phyloP scores from a whole-genome alignment of 441 rosid genomes.

The Syzygium syzygioides region DNA sequence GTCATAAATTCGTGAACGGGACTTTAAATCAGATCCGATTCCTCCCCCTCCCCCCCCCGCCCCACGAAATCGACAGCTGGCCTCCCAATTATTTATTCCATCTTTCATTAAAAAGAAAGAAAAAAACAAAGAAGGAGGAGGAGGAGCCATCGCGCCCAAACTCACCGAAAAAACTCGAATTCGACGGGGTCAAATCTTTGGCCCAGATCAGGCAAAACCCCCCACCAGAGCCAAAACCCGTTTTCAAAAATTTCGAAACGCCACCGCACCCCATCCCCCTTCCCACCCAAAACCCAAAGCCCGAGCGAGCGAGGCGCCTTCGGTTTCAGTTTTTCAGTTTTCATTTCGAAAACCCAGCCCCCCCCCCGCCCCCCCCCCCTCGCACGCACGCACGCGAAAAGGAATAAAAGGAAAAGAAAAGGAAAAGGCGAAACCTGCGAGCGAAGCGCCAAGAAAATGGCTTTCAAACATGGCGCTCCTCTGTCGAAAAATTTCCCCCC shows the following conservation, averaged over 20 bases:
- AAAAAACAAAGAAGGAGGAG: background rate
- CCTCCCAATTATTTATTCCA: background rate
- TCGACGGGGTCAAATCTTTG: background rate
- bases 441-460: background rate
- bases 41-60: background rate
- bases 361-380: too few relatives aligned
- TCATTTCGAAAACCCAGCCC: background rate
- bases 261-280: background rate
- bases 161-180: background rate
- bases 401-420: background rate
- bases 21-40: too few relatives aligned
- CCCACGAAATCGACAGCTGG: background rate
- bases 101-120: background rate
- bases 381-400: background rate
- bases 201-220: background rate
- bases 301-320: background rate
- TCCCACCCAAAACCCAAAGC: background rate
- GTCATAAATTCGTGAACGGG: too few relatives aligned
- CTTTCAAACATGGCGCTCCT: conserved; percentile 1
- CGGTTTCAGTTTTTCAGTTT: background rate
- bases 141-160: background rate
- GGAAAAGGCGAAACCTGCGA: too few relatives aligned
- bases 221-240: background rate
- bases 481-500: background rate
- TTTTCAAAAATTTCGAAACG: background rate